These are phyloP conservation scores for Sarocladium brachiariae DNA, from an alignment of 2,329 filamentous ascomycete species.

Conservation along the genomic window DNA sequence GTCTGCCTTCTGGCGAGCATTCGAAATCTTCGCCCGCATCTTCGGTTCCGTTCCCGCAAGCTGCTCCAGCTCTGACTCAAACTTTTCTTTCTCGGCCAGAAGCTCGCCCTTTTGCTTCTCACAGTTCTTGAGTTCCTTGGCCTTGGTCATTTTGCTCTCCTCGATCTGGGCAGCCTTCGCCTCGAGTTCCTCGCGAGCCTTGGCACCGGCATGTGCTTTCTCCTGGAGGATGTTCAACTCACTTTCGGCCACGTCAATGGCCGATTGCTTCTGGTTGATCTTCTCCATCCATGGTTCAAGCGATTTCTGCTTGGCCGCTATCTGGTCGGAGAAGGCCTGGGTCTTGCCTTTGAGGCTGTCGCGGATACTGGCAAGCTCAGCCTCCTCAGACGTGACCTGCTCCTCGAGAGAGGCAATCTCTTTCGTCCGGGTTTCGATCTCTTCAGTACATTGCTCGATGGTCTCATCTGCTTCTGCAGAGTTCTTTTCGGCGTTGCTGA, in stretches of 20 bases:
- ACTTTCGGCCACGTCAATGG: conserved; percentile 89
- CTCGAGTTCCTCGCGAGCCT: conserved; percentile 76
- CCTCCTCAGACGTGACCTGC: conserved; percentile 70
- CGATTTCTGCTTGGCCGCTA: conserved; percentile 84
- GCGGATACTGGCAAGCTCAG: conserved; percentile 74
- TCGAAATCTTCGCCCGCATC: conserved; percentile 77
- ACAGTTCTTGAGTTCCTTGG: conserved; percentile 67
- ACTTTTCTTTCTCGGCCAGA: conserved; percentile 65
- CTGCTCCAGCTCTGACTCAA: conserved; percentile 66
- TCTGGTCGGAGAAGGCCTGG: conserved; percentile 87
- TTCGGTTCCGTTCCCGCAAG: conserved; percentile 73
- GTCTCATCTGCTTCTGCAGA: conserved; percentile 68
- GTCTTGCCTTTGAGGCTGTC: conserved; percentile 92
- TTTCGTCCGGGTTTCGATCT: conserved; percentile 69
- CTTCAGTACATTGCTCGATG: conserved; percentile 68
- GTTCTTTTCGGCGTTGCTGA: conserved; percentile 68
- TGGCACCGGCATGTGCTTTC: conserved; percentile 78
- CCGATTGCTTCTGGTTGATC: conserved; percentile 92
- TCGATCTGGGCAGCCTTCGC: conserved; percentile 70
- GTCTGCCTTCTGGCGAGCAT: conserved; percentile 87
- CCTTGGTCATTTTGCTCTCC: conserved; percentile 63
- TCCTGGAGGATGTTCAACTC: conserved; percentile 89
- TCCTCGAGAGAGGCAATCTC: conserved; percentile 72
- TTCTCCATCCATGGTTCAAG: conserved; percentile 96
- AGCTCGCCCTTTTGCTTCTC: conserved; percentile 65